Evolutionary conservation across 129 eudicot genomes (phyloP), one percentile per base, ranked within the genome.

Genomic region (Flaveria linearis): DNA sequence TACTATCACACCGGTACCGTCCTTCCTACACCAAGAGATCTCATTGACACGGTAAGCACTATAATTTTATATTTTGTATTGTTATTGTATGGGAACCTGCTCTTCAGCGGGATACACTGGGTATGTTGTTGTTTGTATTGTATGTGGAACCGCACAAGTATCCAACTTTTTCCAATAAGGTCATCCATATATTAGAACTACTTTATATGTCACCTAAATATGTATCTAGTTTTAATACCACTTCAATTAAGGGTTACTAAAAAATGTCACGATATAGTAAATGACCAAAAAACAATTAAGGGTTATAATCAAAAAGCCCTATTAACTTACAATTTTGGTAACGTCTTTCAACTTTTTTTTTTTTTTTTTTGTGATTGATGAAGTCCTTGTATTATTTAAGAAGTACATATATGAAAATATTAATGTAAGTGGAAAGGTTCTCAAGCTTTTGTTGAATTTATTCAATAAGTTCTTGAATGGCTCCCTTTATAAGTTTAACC

Each of bases 21-120:
- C 23, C 92, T 93, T 86, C 97, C 98, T 4, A 76, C 91, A 25
- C 98, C 98, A 22, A 88, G 94, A 79, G 95, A 90, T 81, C 92
- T 93, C 7, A 88, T 93, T 15, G 84, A 90, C 75, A 90, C 97
- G 7, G 98, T 87, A 78, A 85, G 88, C 55, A 65, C 67, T 77
- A 28, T 43, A 15, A 2, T 17, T 71, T 36, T 72, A 26, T 66
- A 56, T 15, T 20, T 50, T 25, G 9, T 13, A 52, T 17, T 73
- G 8, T 5, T 7, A 10, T 18, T 17, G n/a, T 15, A 7, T 55
- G n/a, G n/a, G n/a, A n/a, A n/a, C n/a, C n/a, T n/a, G n/a, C n/a
- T n/a, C n/a, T n/a, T n/a, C n/a, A n/a, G n/a, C n/a, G n/a, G n/a
- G n/a, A n/a, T n/a, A n/a, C n/a, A n/a, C n/a, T n/a, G n/a, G n/a